A percentile compares a stretch with the other conserved stretches of the same genome.
These are phyloP conservation scores for Chlorokybus atmophyticus DNA, from an alignment of 139 green algal species.

Conservation along the genomic window DNA sequence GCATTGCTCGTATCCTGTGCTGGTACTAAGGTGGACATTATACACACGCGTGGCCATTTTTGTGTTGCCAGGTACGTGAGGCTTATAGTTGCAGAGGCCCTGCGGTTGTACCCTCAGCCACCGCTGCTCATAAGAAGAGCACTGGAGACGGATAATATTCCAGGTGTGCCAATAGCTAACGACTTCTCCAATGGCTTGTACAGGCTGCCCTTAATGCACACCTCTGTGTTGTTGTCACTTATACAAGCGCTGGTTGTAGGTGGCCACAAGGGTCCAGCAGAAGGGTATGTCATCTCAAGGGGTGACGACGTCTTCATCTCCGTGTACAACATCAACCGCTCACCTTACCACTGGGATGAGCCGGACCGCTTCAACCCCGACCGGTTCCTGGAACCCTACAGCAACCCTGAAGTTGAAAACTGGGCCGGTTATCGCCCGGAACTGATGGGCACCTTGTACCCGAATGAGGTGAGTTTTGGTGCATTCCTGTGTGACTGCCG, in stretches of 20 bases:
- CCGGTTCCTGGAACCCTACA: constrained; percentile 46
- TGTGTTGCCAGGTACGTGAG: constrained; percentile 16
- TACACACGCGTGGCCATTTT: too few species aligned
- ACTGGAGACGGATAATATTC: constrained; percentile 65
- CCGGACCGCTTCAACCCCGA: constrained; percentile 81
- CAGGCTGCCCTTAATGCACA: too few species aligned
- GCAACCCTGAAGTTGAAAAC: constrained; percentile 38
- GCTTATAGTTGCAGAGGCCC: constrained; percentile 61
- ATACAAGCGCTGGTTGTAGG: constrained; percentile 1
- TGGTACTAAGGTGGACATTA: too few species aligned
- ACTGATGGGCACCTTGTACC: constrained; percentile 56
- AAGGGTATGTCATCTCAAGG: constrained; percentile 72
- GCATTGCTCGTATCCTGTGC: too few species aligned
- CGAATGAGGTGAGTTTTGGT: constrained; percentile 66
- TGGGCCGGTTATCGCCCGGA: constrained; percentile 64
- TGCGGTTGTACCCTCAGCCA: constrained; percentile 89
- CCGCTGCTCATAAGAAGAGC: constrained; percentile 86
- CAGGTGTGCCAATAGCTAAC: constrained; percentile 29
- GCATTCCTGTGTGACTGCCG: not conserved
- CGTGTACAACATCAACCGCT: constrained; percentile 94
- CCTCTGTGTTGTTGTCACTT: not conserved
- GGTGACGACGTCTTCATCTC: constrained; percentile 95
- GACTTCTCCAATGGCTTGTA: too few species aligned
- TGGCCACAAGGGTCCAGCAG: constrained; percentile 11
- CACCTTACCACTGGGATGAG: constrained; percentile 83